Evolutionary conservation across 169 alveolate species (phyloP), one percentile per base, ranked within the genome.

Genomic region (Eimeria necatrix): DNA sequence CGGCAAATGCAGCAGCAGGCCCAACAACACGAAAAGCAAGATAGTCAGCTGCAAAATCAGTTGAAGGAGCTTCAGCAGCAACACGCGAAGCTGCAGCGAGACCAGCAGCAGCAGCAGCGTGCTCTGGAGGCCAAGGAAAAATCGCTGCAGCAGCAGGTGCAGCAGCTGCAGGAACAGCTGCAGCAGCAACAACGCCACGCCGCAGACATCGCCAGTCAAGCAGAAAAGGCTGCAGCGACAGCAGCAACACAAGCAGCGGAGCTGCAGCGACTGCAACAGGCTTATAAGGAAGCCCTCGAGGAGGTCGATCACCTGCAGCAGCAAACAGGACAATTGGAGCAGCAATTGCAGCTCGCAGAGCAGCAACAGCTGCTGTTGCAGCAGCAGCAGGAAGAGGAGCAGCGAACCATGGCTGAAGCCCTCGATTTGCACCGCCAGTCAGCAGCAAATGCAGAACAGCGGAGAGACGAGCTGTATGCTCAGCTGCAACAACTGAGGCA

Each of bases 401-500:
- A 83, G 78, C 76, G 26, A 16, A 20, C 59, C 16, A 46, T 59
- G n/a, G n/a, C 91, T 0, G 78, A 83, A 16, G 59, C 51, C 0
- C 8, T 83, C 4, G 74, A 59, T 2, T n/a, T 83, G 78, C 91
- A 83, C 0, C 74, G 91, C 14, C 26, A 83, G 32, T 61, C 91
- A 52, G 76, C 91, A 52, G 76, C 76, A 83, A 32, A 8, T 16
- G 91, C 91, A 24, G 91, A 83, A 56, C 78, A 83, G 78, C 32
- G 91, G 60, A 53, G 91, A 56, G 91, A 83, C 18, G 91, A 83
- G 74, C 91, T 83, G 41, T 83, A 83, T 26, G 46, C 16, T 4
- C 91, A 83, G 91, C 91, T 83, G 91, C 91, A 83, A 74, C 91
- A 83, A 74, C 78, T 83, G 78, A 53, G 91, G 59, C 91, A 83